phyloP scores from a whole-genome alignment of 2,329 filamentous ascomycete species.

The Acephala macrosclerotiorum region DNA sequence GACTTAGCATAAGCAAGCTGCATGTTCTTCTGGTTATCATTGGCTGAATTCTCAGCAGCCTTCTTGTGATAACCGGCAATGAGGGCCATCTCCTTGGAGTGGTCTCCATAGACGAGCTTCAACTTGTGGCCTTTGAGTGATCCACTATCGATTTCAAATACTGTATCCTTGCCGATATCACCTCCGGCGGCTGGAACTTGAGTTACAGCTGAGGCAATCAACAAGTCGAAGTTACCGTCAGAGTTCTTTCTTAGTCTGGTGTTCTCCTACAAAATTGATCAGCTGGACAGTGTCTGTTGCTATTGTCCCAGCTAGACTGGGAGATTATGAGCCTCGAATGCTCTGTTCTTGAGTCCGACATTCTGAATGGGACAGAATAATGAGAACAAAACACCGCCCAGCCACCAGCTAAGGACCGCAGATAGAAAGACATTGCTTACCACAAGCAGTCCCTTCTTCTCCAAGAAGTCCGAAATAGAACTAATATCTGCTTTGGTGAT shows the following conservation, averaged over 20 bases:
- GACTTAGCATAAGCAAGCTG: slow-evolving; percentile 76
- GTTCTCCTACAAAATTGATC: slow-evolving; percentile 63
- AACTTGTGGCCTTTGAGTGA: slow-evolving; percentile 71
- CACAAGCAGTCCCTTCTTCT: slow-evolving; percentile 72
- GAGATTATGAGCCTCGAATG: too few relatives aligned
- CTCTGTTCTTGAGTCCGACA: too few relatives aligned
- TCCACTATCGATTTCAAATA: slow-evolving; percentile 66
- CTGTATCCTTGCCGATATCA: slow-evolving; percentile 71
- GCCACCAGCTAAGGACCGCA: too few relatives aligned
- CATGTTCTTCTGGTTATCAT: slow-evolving; percentile 78
- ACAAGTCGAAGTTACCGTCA: slow-evolving; percentile 71
- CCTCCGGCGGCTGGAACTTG: slow-evolving; percentile 67
- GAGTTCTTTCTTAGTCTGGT: slow-evolving; percentile 74
- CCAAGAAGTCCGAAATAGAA: slow-evolving; percentile 75
- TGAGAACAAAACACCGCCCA: too few relatives aligned
- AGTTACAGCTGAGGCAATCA: slow-evolving; percentile 74
- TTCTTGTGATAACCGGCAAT: slow-evolving; percentile 72
- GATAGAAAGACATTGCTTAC: slow-evolving; percentile 36
- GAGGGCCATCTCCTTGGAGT: slow-evolving; percentile 73
- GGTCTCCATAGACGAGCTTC: slow-evolving; percentile 77
- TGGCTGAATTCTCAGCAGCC: slow-evolving; percentile 73
- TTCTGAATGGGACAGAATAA: too few relatives aligned
- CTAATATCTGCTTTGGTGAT: slow-evolving; percentile 81
- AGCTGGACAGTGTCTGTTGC: not conserved
- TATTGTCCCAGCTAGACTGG: too few relatives aligned